Conservation (phyloP, 805 yeast genomes). For the Suhomyces canberraensis region DNA sequence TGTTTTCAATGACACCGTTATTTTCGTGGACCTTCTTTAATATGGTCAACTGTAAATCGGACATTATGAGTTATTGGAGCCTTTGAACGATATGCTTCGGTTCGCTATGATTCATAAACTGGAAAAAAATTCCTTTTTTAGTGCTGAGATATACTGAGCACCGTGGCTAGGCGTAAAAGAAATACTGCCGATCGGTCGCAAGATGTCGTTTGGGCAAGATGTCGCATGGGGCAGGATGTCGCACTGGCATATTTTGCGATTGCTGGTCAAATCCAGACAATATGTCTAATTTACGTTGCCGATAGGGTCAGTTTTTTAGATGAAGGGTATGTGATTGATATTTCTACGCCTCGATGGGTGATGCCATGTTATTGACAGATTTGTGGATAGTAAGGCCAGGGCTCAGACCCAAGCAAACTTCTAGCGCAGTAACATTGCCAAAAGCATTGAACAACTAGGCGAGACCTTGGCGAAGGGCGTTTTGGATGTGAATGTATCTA, state of each 20-base stretch:
- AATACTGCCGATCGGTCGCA: neutral
- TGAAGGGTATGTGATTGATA: too few relatives aligned
- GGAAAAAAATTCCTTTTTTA: slow-evolving; percentile 5
- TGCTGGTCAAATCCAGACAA: too few relatives aligned
- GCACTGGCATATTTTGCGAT: too few relatives aligned
- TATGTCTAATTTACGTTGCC: too few relatives aligned
- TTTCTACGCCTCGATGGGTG: too few relatives aligned
- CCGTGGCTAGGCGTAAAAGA: neutral
- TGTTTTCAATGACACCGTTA: slow-evolving; percentile 57
- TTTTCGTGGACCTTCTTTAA: slow-evolving; percentile 60
- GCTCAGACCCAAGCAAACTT: neutral
- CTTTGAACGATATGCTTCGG: neutral
- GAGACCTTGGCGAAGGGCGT: neutral
- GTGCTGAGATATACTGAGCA: slow-evolving; percentile 3
- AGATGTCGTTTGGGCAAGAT: neutral
- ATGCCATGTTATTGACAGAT: too few relatives aligned
- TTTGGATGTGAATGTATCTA: neutral
- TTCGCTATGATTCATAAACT: slow-evolving; percentile 5
- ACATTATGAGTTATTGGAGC: slow-evolving; percentile 39
- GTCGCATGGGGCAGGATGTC: neutral
- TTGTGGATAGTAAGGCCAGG: too few relatives aligned
- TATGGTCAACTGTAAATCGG: slow-evolving; percentile 61
- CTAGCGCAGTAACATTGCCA: neutral
- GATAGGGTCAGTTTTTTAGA: too few relatives aligned
- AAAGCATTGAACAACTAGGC: neutral